phyloP scores from a whole-genome alignment of 2,329 filamentous ascomycete species.

The Epichloe hybrida region DNA sequence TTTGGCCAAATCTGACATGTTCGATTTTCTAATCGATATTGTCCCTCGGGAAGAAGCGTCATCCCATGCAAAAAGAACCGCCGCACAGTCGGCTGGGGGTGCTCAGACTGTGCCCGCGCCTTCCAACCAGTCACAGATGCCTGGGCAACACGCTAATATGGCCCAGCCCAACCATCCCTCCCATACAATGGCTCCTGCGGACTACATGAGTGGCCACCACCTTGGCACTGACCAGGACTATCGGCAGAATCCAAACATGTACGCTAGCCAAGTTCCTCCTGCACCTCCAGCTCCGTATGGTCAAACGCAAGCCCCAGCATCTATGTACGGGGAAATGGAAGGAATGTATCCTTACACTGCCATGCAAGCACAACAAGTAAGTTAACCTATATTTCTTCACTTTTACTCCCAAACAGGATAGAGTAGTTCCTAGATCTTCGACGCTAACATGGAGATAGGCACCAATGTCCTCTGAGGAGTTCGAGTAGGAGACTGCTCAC shows the following conservation, averaged over 20 bases:
- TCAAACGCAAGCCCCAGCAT: conserved; percentile 52
- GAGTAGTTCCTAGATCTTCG: background rate
- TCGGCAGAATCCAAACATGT: conserved; percentile 67
- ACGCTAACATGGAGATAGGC: conserved; percentile 16
- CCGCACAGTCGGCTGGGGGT: conserved; percentile 33
- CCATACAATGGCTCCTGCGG: conserved; percentile 43
- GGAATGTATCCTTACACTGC: conserved; percentile 74
- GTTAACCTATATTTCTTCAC: conserved; percentile 13
- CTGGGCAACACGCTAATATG: conserved; percentile 35
- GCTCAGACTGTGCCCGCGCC: conserved; percentile 33
- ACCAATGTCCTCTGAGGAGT: conserved; percentile 32
- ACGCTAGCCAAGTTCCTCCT: conserved; percentile 63
- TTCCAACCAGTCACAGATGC: conserved; percentile 37
- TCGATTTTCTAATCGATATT: conserved; percentile 98
- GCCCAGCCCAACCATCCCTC: conserved; percentile 41
- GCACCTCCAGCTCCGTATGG: conserved; percentile 61
- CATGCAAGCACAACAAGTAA: conserved; percentile 73
- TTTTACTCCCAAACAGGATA: background rate
- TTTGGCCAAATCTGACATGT: conserved; percentile 97
- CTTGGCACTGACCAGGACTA: conserved; percentile 65
- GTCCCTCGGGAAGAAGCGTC: conserved; percentile 90
- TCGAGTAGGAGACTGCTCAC: conserved; percentile 21
- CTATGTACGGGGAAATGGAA: conserved; percentile 69
- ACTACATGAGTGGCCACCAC: conserved; percentile 52
- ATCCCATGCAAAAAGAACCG: conserved; percentile 66